Percentiles rank a stretch among this genome's conserved stretches.
These are phyloP conservation scores for Schizothecium vesticola DNA, from an alignment of 495 filamentous ascomycete species.

Conservation along the genomic window DNA sequence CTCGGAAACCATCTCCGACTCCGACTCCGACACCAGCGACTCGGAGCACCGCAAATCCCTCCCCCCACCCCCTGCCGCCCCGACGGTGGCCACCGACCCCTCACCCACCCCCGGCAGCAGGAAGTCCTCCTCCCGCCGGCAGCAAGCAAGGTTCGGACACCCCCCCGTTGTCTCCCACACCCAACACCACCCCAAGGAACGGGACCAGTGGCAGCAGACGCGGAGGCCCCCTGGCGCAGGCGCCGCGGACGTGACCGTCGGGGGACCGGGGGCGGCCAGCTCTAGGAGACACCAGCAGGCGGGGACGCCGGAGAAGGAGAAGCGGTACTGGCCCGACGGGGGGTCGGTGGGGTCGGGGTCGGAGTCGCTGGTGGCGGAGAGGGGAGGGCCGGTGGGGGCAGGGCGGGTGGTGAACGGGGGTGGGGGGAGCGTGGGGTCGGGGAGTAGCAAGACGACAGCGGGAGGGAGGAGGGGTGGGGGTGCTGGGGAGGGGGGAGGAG, in stretches of 20 bases:
- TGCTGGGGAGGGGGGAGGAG: background rate
- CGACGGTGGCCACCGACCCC: too few relatives aligned
- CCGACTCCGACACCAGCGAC: background rate
- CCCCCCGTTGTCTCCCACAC: too few relatives aligned
- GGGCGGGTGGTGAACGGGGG: background rate
- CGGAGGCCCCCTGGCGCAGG: background rate
- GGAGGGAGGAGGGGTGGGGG: background rate
- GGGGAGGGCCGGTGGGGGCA: background rate
- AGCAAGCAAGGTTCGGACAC: background rate
- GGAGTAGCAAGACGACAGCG: background rate
- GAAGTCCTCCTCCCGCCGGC: background rate
- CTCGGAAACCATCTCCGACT: background rate
- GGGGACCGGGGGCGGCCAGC: background rate
- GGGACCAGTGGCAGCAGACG: background rate
- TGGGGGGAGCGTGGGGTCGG: background rate
- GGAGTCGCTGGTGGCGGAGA: background rate
- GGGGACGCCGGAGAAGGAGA: background rate
- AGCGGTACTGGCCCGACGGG: background rate
- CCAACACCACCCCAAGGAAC: background rate
- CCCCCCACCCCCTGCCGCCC: background rate
- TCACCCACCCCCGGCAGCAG: too few relatives aligned
- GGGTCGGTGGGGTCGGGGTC: background rate
- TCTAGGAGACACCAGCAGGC: background rate
- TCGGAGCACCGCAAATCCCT: background rate
- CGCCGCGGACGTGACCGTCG: background rate